Base-by-base conservation (phyloP, 2,329 filamentous ascomycete genomes). In the Colletotrichum lini region DNA sequence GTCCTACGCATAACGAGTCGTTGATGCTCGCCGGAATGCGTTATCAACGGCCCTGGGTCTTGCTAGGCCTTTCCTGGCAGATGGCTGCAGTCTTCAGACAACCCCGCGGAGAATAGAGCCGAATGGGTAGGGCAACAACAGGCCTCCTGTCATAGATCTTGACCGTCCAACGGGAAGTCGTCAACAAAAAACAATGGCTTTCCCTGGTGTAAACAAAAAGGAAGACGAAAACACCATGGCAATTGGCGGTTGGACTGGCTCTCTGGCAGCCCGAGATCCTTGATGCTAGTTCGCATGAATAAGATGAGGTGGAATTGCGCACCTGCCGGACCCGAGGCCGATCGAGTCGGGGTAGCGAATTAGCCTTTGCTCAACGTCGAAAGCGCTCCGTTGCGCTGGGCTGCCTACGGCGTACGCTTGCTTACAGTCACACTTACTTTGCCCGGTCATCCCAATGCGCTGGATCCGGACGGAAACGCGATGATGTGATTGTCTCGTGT, bases 211-310 rank as follows among this genome's bases (percentile, higher is more conserved):
- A 71, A 71, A 71, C 65, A 71, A 68, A 40, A 16, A 35, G 60
- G 23, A 58, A 21, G 38, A 21, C 35, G 35, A 61, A 21, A 26
- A 12, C 23, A 42, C 45, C 45, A 62, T 61, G 64, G 47, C 59
- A 16, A 54, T 45, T 54, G 53, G 68, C 53, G 68, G 68, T 68
- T 71, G 64, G 68, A 63, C 68, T 63, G 50, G 65, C 44, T 57
- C 35, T 40, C 35, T 56, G 53, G 35, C 53, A 16, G 15, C 63
- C 54, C 63, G 59, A 63, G 65, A 73, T 65, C 73, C 73, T 67
- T 73, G 73, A 74, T 73, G 73, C 73, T 72, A 70, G 71, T 16
- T 60, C 40, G 73, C 73, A 74, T 74, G 71, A 74, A 73, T 53
- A 54, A 68, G 63, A 71, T 71, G 68, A 68, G 68, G 68, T 68